These are phyloP conservation scores for Neophaeococcomyces mojaviensis DNA, from an alignment of 2,329 filamentous ascomycete genomes.

Conservation along the genomic window DNA sequence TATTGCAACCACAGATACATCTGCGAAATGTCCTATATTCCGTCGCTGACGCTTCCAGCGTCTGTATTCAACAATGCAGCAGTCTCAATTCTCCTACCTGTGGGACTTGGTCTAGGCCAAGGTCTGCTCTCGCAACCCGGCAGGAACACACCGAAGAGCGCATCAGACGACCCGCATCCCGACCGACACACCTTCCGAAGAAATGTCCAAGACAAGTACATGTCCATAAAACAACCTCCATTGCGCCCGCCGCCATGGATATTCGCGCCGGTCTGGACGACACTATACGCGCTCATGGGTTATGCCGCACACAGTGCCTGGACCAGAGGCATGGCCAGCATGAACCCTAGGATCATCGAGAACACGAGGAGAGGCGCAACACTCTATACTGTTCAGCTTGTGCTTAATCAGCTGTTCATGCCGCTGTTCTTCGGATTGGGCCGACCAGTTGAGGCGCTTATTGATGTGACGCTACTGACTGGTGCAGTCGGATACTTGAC, in stretches of 20 bases:
- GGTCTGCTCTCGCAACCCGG: slow-evolving; percentile 56
- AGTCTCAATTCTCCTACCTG: slow-evolving; percentile 66
- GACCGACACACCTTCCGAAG: slow-evolving; percentile 18
- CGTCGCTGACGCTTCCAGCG: slow-evolving; percentile 66
- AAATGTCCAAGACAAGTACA: slow-evolving; percentile 32
- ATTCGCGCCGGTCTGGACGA: slow-evolving; percentile 53
- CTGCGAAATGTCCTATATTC: slow-evolving; percentile 66
- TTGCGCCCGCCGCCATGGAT: slow-evolving; percentile 49
- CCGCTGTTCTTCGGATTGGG: slow-evolving; percentile 81
- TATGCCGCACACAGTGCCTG: slow-evolving; percentile 79
- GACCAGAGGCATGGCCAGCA: slow-evolving; percentile 53
- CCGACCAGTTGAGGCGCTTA: slow-evolving; percentile 64
- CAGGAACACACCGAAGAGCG: slow-evolving; percentile 27
- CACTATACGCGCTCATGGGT: slow-evolving; percentile 66
- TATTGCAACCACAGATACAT: too few relatives aligned
- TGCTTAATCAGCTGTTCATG: slow-evolving; percentile 81
- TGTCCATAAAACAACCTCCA: slow-evolving; percentile 40
- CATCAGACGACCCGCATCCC: slow-evolving; percentile 16
- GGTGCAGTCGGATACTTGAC: slow-evolving; percentile 67
- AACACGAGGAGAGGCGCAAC: slow-evolving; percentile 63
- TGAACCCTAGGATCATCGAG: slow-evolving; percentile 47
- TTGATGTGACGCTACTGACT: slow-evolving; percentile 65
- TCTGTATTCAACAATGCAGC: slow-evolving; percentile 65
- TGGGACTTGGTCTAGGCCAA: slow-evolving; percentile 64
- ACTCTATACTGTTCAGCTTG: slow-evolving; percentile 79